Conservation (phyloP, 768 basidiomycete genomes). For the Sporobolomyces roseus region DNA sequence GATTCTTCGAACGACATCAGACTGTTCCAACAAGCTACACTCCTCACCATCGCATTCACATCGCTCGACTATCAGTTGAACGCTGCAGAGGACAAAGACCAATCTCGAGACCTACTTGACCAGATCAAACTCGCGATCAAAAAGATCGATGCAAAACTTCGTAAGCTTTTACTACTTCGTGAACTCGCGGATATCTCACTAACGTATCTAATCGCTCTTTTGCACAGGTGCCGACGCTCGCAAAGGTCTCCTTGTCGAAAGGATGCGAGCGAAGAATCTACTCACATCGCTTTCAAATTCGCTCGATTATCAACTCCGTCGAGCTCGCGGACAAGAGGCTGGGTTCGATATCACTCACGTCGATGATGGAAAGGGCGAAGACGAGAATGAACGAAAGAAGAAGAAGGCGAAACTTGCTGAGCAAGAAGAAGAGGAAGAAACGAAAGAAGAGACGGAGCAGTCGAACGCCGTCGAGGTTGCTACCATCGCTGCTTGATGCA, state of each 20-base stretch:
- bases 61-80: slow-evolving; percentile 10
- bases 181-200: not conserved
- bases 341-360: not conserved
- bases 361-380: not conserved
- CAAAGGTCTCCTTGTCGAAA: slow-evolving; percentile 23
- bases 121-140: not conserved
- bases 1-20: slow-evolving; percentile 6
- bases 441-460: no score
- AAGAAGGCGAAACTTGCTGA: not conserved
- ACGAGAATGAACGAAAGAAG: not conserved
- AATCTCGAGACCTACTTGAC: not conserved
- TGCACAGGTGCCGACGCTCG: slow-evolving; percentile 16
- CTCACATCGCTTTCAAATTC: slow-evolving; percentile 9
- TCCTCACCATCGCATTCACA: slow-evolving; percentile 16
- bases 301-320: slow-evolving; percentile 17
- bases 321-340: slow-evolving; percentile 6
- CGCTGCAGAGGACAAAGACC: not conserved
- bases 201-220: not conserved
- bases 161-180: not conserved
- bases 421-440: no score
- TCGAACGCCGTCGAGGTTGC: no score
- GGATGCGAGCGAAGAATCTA: slow-evolving; percentile 28
- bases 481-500: no score
- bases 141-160: slow-evolving; percentile 4
- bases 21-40: slow-evolving; percentile 7